These are phyloP conservation scores for Draba incana DNA, from an alignment of 345 rosid species.

Conservation along the genomic window DNA sequence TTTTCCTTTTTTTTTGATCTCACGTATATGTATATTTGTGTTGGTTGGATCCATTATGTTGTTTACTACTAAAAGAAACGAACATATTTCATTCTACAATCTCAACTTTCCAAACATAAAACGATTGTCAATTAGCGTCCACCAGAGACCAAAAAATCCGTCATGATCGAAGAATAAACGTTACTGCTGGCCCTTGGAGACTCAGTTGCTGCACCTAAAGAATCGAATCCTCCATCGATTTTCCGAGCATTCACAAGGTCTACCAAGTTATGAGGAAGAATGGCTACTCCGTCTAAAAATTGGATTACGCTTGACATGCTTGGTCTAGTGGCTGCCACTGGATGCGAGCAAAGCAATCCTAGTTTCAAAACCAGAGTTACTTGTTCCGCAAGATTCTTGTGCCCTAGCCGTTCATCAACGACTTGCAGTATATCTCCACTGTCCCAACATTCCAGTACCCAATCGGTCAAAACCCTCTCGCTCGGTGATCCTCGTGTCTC, in stretches of 20 bases:
- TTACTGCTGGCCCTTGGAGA: constrained; percentile 15
- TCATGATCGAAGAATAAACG: constrained; percentile 13
- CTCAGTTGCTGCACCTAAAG: constrained; percentile 19
- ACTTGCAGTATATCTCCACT: constrained; percentile 33
- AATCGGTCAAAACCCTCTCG: constrained; percentile 29
- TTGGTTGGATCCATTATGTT: too few relatives aligned
- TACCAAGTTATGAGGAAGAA: constrained; percentile 35
- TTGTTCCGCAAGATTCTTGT: constrained; percentile 31
- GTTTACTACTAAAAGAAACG: neutral
- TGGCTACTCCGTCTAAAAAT: constrained; percentile 34
- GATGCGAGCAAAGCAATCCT: constrained; percentile 39
- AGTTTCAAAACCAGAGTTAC: constrained; percentile 37
- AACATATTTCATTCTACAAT: constrained; percentile 1
- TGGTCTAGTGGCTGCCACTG: constrained; percentile 48
- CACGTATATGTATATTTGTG: too few relatives aligned
- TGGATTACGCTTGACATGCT: constrained; percentile 38
- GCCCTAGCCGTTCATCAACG: constrained; percentile 33
- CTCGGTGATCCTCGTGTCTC: constrained; percentile 32
- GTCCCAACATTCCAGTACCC: constrained; percentile 34
- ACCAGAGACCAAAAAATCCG: constrained; percentile 34
- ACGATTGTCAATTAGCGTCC: constrained; percentile 34
- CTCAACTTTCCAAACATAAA: constrained; percentile 17
- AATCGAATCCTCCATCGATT: neutral
- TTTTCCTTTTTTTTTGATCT: too few relatives aligned
- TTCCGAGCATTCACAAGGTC: constrained; percentile 26